Evolutionary conservation across 441 rosid genomes (phyloP).

Genomic region (Euphorbia celastroides): DNA sequence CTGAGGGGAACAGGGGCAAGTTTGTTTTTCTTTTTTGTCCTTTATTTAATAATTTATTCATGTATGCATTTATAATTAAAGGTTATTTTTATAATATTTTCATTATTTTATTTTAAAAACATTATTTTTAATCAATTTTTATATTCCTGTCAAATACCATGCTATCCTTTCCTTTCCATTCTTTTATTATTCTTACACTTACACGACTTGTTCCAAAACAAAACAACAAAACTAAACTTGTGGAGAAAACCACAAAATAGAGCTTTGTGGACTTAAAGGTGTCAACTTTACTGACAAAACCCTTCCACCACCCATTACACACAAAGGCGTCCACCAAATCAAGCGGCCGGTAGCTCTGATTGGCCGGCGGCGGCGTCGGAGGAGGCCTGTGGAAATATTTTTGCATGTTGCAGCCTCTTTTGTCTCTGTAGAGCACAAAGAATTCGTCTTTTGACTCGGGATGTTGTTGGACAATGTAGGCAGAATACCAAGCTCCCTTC

Average conservation of each 20-base stretch:
- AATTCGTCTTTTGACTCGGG: neutral
- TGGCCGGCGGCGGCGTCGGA: slow-evolving; percentile 7
- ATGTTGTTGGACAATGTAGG: neutral
- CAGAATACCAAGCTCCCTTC: neutral
- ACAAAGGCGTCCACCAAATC: slow-evolving; percentile 26
- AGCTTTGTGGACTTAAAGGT: neutral
- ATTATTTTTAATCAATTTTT: too few relatives aligned
- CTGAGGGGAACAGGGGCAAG: too few relatives aligned
- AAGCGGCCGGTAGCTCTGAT: neutral
- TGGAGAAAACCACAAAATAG: slow-evolving; percentile 10
- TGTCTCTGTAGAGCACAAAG: slow-evolving; percentile 2
- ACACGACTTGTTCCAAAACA: too few relatives aligned
- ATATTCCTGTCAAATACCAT: too few relatives aligned
- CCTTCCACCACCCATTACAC: slow-evolving; percentile 29
- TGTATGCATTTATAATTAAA: too few relatives aligned
- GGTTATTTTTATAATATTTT: too few relatives aligned
- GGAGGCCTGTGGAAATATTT: slow-evolving; percentile 14
- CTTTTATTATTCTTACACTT: too few relatives aligned
- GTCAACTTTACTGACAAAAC: slow-evolving; percentile 11
- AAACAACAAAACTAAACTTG: too few relatives aligned
- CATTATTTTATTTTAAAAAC: too few relatives aligned
- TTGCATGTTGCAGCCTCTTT: slow-evolving; percentile 4
- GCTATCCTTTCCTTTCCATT: too few relatives aligned
- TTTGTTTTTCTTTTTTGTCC: neutral
- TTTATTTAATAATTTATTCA: too few relatives aligned